Conservation (phyloP, 2,329 filamentous ascomycete species). For the Trichoderma polysporum region DNA sequence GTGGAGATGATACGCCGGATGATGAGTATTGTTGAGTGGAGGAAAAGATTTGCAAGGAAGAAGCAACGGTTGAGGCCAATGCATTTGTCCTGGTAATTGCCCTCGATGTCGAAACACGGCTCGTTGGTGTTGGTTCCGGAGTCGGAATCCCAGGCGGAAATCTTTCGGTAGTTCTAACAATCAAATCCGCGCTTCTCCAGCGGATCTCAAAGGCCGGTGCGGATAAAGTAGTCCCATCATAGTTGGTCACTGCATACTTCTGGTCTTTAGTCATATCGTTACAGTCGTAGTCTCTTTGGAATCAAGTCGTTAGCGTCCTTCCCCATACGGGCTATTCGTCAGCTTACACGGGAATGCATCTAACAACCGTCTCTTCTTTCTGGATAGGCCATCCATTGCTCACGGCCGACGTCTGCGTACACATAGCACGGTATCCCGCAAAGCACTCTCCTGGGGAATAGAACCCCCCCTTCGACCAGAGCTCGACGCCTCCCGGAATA, state of each 20-base stretch:
- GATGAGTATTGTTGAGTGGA: neutral
- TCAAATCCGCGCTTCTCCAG: conserved; percentile 28
- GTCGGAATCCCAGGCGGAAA: neutral
- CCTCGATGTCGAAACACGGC: neutral
- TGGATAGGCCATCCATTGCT: conserved; percentile 26
- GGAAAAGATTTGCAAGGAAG: neutral
- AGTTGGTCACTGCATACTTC: conserved; percentile 26
- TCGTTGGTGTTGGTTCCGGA: neutral
- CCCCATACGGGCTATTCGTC: too few relatives aligned
- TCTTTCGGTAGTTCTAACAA: neutral
- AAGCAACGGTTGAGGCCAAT: neutral
- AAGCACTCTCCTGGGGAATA: conserved; percentile 35
- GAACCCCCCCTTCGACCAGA: conserved; percentile 31
- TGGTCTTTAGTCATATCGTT: conserved; percentile 26
- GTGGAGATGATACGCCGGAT: neutral
- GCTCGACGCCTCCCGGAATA: conserved; percentile 26
- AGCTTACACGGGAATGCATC: conserved; percentile 30
- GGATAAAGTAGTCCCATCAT: conserved; percentile 27
- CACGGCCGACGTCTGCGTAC: conserved; percentile 27
- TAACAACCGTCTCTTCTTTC: conserved; percentile 30
- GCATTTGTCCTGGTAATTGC: neutral
- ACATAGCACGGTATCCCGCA: conserved; percentile 29
- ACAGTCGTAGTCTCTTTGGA: conserved; percentile 26
- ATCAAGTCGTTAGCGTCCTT: neutral
- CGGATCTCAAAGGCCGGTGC: conserved; percentile 34